phyloP scores from a whole-genome alignment of 1,284 basidiomycete species.

The Porodaedalea pini region DNA sequence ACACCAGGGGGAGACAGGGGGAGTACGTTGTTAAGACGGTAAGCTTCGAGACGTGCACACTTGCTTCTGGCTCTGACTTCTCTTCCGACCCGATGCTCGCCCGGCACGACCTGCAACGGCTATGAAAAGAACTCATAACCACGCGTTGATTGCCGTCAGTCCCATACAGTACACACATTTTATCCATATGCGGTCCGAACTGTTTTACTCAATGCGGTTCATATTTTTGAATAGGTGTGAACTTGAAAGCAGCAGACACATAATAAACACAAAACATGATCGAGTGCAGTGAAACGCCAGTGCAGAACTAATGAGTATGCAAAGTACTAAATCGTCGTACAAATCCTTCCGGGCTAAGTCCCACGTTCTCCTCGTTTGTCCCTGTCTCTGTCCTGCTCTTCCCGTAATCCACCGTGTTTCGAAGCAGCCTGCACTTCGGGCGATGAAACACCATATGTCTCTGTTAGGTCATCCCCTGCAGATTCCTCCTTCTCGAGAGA shows the following conservation, averaged over 20 bases:
- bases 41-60: constrained; percentile 3
- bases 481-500: constrained; percentile 23
- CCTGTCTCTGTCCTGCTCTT: constrained; percentile 20
- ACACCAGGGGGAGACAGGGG: constrained; percentile 1
- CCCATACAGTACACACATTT: neutral
- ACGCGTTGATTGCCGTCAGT: constrained; percentile 4
- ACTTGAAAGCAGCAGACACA: neutral
- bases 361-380: constrained; percentile 18
- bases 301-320: neutral
- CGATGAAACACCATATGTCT: constrained; percentile 15
- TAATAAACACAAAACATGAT: neutral
- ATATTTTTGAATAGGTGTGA: neutral
- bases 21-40: neutral
- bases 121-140: constrained; percentile 5
- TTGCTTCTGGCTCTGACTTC: neutral
- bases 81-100: neutral
- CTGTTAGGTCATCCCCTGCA: constrained; percentile 31
- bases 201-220: neutral
- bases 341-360: constrained; percentile 5
- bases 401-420: constrained; percentile 20
- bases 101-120: constrained; percentile 1
- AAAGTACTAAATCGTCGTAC: neutral
- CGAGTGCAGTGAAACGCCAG: neutral
- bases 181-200: neutral
- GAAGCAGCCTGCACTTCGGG: constrained; percentile 16